phyloP scores from a whole-genome alignment of 495 filamentous ascomycete species.

The Pyrenula massariospora region DNA sequence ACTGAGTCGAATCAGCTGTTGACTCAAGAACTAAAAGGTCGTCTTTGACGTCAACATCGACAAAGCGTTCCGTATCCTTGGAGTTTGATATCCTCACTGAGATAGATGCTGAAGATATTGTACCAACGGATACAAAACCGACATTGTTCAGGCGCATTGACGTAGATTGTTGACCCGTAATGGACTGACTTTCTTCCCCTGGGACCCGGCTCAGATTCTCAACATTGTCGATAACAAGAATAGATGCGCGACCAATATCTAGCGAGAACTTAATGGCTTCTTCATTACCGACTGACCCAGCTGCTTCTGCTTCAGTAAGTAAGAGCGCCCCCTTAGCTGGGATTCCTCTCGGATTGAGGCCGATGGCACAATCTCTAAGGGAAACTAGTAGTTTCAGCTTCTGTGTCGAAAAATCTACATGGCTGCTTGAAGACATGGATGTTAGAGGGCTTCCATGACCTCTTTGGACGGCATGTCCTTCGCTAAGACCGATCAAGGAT shows the following conservation, averaged over 20 bases:
- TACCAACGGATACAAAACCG: constrained; percentile 77
- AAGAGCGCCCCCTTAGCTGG: constrained; percentile 65
- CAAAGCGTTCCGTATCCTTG: constrained; percentile 3
- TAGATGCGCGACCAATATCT: constrained; percentile 63
- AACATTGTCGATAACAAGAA: constrained; percentile 75
- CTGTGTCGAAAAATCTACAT: constrained; percentile 18
- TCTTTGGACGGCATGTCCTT: background rate
- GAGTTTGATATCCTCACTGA: constrained; percentile 42
- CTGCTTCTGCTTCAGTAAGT: constrained; percentile 62
- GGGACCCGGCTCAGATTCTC: constrained; percentile 28
- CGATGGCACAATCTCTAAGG: constrained; percentile 68
- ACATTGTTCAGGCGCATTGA: constrained; percentile 35
- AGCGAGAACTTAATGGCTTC: constrained; percentile 46
- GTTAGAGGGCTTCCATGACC: background rate
- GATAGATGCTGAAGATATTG: constrained; percentile 67
- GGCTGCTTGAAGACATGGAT: background rate
- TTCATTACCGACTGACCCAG: constrained; percentile 46
- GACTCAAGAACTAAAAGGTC: constrained; percentile 85
- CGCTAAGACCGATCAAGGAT: background rate
- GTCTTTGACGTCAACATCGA: constrained; percentile 60
- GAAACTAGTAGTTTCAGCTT: constrained; percentile 59
- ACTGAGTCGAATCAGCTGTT: constrained; percentile 95
- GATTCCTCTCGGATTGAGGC: constrained; percentile 71
- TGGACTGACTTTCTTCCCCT: constrained; percentile 31
- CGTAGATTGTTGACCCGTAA: constrained; percentile 47